phyloP scores from a whole-genome alignment of 371 early-diverging fungal genomes.

The Rhizopus stolonifer region DNA sequence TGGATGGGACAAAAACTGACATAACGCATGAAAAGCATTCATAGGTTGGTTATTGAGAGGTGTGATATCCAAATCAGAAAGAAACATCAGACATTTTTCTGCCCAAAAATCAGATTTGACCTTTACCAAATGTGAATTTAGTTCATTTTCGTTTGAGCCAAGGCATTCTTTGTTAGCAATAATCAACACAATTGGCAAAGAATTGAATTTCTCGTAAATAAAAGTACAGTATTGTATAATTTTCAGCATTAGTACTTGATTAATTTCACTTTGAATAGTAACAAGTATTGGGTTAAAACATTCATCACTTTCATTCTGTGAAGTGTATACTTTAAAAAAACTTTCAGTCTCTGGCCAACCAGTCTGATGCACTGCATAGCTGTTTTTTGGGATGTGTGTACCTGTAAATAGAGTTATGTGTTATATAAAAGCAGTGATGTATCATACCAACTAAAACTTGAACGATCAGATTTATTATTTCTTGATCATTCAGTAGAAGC shows the following conservation, averaged over 20 bases:
- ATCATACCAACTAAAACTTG: constrained; percentile 15
- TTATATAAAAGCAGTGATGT: constrained; percentile 5
- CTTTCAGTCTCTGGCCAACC: constrained; percentile 18
- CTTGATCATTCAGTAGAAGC: constrained; percentile 16
- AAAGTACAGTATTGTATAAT: constrained; percentile 17
- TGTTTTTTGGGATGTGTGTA: constrained; percentile 18
- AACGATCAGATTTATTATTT: constrained; percentile 16
- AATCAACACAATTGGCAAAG: constrained; percentile 20
- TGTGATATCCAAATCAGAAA: constrained; percentile 18
- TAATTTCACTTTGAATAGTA: constrained; percentile 20
- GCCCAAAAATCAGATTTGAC: constrained; percentile 23
- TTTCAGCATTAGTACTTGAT: constrained; percentile 14
- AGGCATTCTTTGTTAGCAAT: constrained; percentile 18
- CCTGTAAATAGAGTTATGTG: constrained; percentile 7
- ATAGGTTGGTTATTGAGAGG: constrained; percentile 16
- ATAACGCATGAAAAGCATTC: constrained; percentile 22
- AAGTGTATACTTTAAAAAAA: constrained; percentile 17
- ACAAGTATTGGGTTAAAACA: constrained; percentile 19
- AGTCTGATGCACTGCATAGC: constrained; percentile 16
- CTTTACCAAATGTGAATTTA: constrained; percentile 20
- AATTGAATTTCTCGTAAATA: constrained; percentile 20
- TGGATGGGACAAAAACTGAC: constrained; percentile 18
- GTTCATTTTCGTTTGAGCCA: constrained; percentile 21
- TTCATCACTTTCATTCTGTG: constrained; percentile 20
- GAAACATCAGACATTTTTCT: constrained; percentile 25